phyloP scores from a whole-genome alignment of 805 yeast genomes.

The Candida silvicultrix region DNA sequence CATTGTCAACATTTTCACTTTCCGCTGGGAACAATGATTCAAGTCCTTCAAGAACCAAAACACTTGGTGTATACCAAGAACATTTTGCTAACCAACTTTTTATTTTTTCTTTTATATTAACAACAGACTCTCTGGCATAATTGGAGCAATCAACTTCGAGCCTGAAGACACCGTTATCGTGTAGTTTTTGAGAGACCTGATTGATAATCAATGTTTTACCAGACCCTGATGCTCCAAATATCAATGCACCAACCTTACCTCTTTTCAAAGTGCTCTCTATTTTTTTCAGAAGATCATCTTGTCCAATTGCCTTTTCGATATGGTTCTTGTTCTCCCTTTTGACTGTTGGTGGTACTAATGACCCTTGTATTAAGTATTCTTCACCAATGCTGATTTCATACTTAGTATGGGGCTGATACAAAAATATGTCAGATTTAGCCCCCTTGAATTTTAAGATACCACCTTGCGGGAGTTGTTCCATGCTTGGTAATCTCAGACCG shows the following conservation, averaged over 20 bases:
- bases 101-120: slow-evolving; percentile 37
- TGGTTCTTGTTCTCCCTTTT: not conserved
- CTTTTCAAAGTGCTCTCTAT: slow-evolving; percentile 34
- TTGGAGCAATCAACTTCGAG: slow-evolving; percentile 49
- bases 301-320: slow-evolving; percentile 43
- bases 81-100: slow-evolving; percentile 41
- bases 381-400: slow-evolving; percentile 44
- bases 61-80: slow-evolving; percentile 74
- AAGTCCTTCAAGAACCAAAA: slow-evolving; percentile 70
- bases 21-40: slow-evolving; percentile 70
- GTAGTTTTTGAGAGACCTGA: slow-evolving; percentile 32
- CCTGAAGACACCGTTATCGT: slow-evolving; percentile 34
- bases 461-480: slow-evolving; percentile 50
- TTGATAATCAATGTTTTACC: slow-evolving; percentile 65
- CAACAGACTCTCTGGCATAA: slow-evolving; percentile 47
- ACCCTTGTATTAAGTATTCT: slow-evolving; percentile 26
- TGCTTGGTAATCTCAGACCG: slow-evolving; percentile 43
- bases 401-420: not conserved
- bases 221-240: slow-evolving; percentile 73
- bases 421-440: not conserved
- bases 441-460: slow-evolving; percentile 47
- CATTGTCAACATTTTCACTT: slow-evolving; percentile 46
- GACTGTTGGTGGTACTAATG: slow-evolving; percentile 11
- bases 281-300: slow-evolving; percentile 37
- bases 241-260: slow-evolving; percentile 48